Evolutionary conservation across 352 stramenopile genomes (phyloP).

Genomic region (Blastocystis sp.): DNA sequence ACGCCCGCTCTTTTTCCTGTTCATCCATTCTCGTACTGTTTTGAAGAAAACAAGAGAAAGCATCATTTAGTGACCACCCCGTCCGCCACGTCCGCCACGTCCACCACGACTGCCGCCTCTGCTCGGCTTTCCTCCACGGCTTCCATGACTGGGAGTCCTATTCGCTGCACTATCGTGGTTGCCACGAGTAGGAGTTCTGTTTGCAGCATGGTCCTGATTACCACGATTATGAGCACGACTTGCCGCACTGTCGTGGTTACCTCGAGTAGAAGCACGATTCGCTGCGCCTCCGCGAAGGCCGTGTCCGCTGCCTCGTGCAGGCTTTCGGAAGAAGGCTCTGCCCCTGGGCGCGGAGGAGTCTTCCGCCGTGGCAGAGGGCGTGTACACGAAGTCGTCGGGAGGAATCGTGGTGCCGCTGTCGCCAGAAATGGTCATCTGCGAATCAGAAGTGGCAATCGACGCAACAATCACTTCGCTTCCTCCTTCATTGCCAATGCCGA

Average conservation of each 20-base stretch:
- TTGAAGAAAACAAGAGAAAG: not conserved
- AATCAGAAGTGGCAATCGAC: not conserved
- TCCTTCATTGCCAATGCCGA: constrained; percentile 18
- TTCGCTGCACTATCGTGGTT: not conserved
- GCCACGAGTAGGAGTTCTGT: not conserved
- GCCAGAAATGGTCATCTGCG: constrained; percentile 24
- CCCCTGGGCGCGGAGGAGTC: not conserved
- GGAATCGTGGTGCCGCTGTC: not conserved
- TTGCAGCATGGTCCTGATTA: not conserved
- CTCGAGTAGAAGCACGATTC: not conserved
- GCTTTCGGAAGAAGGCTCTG: not conserved
- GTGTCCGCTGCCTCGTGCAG: not conserved
- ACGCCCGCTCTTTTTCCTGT: not conserved
- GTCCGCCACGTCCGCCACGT: not conserved
- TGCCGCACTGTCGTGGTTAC: not conserved
- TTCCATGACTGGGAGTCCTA: too few species aligned
- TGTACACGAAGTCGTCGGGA: constrained; percentile 29
- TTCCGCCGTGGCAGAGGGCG: not conserved
- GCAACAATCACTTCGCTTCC: constrained; percentile 19
- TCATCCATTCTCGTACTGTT: not conserved
- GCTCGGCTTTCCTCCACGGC: too few species aligned
- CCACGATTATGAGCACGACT: too few species aligned
- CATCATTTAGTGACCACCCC: not conserved
- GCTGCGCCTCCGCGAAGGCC: not conserved
- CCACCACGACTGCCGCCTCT: not conserved